Percentiles rank a stretch among this genome's conserved stretches.
These are phyloP conservation scores for Avena sativa DNA, from an alignment of 176 grass and related monocot species.

Conservation along the genomic window DNA sequence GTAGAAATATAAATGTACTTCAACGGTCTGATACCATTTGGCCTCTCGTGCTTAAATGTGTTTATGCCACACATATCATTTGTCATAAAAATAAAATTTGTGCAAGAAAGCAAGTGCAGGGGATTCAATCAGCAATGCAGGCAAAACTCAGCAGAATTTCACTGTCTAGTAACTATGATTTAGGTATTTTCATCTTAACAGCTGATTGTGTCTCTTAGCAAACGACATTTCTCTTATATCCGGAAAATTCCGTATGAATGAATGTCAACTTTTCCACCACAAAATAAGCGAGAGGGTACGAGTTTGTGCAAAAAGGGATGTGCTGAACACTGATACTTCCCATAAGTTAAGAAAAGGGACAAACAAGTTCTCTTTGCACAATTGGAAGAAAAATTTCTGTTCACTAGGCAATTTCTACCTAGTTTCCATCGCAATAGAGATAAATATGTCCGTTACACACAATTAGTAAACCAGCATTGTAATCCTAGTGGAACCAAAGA, in stretches of 20 bases:
- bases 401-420: not conserved
- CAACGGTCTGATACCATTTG: not conserved
- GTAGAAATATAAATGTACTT: not conserved
- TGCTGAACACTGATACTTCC: not conserved
- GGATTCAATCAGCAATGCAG: not conserved
- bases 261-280: not conserved
- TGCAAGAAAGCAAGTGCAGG: not conserved
- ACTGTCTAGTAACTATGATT: not conserved
- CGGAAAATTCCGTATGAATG: not conserved
- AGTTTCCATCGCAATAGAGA: not conserved
- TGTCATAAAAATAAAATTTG: not conserved
- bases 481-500: not conserved
- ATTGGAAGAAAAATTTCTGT: not conserved
- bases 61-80: not conserved
- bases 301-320: not conserved
- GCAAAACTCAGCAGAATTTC: not conserved
- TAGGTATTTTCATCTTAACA: not conserved
- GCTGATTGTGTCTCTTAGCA: not conserved
- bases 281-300: not conserved
- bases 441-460: not conserved
- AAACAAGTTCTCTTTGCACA: not conserved
- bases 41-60: not conserved
- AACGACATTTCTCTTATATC: not conserved
- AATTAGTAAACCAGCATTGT: slow-evolving; percentile 14
- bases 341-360: not conserved